Conservation (phyloP, 106 monocot genomes). For the Xerophyta viscosa region DNA sequence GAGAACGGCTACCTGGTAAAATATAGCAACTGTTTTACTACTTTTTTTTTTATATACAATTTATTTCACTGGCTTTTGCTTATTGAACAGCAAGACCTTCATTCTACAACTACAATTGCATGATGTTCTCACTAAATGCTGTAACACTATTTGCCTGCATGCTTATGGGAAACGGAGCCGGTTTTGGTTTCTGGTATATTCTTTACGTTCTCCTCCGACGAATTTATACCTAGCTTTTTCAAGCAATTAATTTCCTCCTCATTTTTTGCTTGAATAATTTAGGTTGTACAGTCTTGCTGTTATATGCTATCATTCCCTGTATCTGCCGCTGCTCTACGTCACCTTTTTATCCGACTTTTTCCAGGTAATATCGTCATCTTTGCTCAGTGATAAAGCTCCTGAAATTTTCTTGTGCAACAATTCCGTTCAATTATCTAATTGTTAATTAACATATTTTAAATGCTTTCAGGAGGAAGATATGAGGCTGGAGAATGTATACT, state of each 20-base stretch:
- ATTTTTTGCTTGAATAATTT: neutral
- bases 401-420: no score
- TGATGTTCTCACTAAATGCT: constrained; percentile 58
- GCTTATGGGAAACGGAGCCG: constrained; percentile 62
- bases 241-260: neutral
- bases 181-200: constrained; percentile 71
- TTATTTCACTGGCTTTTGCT: neutral
- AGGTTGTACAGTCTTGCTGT: constrained; percentile 72
- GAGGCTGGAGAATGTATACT: constrained; percentile 85
- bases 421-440: no score
- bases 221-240: neutral
- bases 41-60: neutral
- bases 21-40: neutral
- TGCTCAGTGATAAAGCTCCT: no score
- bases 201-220: neutral
- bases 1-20: constrained; percentile 81
- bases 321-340: constrained; percentile 81
- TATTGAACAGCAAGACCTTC: constrained; percentile 64
- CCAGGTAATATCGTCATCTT: constrained; percentile 36
- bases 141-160: constrained; percentile 53
- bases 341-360: constrained; percentile 94
- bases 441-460: neutral
- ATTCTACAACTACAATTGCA: constrained; percentile 79
- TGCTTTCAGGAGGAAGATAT: constrained; percentile 77
- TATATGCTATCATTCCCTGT: constrained; percentile 84